phyloP scores from a whole-genome alignment of 2,329 filamentous ascomycete genomes.

The Clonostachys solani region DNA sequence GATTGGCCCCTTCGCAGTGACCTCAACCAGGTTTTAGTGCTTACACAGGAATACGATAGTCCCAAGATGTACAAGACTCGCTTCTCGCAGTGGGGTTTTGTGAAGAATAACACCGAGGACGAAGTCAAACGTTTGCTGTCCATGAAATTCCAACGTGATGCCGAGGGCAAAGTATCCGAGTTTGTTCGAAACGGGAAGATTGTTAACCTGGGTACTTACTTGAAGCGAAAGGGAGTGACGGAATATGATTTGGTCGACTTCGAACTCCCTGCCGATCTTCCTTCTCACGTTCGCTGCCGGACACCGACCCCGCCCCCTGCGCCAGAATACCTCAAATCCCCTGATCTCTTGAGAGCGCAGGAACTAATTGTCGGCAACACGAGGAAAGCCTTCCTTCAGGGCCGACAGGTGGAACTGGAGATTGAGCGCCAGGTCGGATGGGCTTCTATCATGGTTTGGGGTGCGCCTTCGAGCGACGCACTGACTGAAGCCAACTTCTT shows the following conservation, averaged over 20 bases:
- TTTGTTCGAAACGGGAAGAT: slow-evolving; percentile 48
- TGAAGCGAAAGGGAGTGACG: slow-evolving; percentile 48
- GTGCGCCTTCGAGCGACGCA: slow-evolving; percentile 35
- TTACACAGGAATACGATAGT: slow-evolving; percentile 15
- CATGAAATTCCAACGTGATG: slow-evolving; percentile 48
- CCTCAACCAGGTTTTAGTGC: background rate
- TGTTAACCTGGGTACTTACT: slow-evolving; percentile 45
- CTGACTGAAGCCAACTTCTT: slow-evolving; percentile 37
- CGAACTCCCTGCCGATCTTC: slow-evolving; percentile 33
- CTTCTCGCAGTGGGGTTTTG: slow-evolving; percentile 50
- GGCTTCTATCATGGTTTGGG: slow-evolving; percentile 36
- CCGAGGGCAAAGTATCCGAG: slow-evolving; percentile 46
- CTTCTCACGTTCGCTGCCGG: slow-evolving; percentile 36
- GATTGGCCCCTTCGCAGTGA: slow-evolving; percentile 8
- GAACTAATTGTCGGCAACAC: slow-evolving; percentile 37
- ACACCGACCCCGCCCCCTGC: slow-evolving; percentile 38
- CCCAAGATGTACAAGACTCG: slow-evolving; percentile 54
- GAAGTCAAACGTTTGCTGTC: slow-evolving; percentile 45
- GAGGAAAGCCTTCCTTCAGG: slow-evolving; percentile 37
- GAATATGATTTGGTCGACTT: slow-evolving; percentile 47
- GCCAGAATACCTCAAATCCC: slow-evolving; percentile 33
- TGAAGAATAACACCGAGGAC: slow-evolving; percentile 50
- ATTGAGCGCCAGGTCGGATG: slow-evolving; percentile 30
- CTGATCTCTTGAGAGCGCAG: slow-evolving; percentile 36
- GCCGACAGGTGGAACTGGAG: slow-evolving; percentile 34